Conservation (phyloP, 2,329 filamentous ascomycete genomes). For the Microsporum canis region DNA sequence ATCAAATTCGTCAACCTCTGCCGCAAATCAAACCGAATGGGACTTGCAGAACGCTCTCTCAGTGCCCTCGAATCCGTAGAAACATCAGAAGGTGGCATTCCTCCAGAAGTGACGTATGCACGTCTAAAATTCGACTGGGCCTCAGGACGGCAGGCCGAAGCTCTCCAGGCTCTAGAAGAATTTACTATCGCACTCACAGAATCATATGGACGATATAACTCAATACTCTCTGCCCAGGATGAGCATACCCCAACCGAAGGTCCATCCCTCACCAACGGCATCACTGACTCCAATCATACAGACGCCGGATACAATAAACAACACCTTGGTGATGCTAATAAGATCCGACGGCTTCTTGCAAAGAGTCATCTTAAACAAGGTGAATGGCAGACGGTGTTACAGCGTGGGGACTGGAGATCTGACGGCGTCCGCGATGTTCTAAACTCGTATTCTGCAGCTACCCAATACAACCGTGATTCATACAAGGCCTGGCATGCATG, state of each 20-base stretch:
- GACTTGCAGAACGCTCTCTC: slow-evolving; percentile 87
- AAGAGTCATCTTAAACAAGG: slow-evolving; percentile 95
- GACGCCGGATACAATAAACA: slow-evolving; percentile 30
- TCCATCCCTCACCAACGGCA: slow-evolving; percentile 36
- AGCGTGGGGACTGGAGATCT: slow-evolving; percentile 80
- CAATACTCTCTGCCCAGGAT: slow-evolving; percentile 26
- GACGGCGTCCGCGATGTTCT: slow-evolving; percentile 80
- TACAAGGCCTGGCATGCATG: slow-evolving; percentile 99
- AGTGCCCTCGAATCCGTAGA: slow-evolving; percentile 73
- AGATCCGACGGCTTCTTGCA: slow-evolving; percentile 62
- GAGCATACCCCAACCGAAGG: slow-evolving; percentile 36
- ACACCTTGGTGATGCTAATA: slow-evolving; percentile 40
- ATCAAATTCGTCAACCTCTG: slow-evolving; percentile 99
- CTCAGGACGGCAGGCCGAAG: slow-evolving; percentile 55
- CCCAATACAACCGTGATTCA: slow-evolving; percentile 85
- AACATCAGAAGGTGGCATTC: slow-evolving; percentile 30
- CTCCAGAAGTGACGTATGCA: slow-evolving; percentile 85
- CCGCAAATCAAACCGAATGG: slow-evolving; percentile 88
- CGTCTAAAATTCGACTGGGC: slow-evolving; percentile 97
- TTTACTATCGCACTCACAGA: slow-evolving; percentile 51
- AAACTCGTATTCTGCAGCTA: slow-evolving; percentile 81
- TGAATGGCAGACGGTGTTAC: slow-evolving; percentile 82
- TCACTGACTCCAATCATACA: slow-evolving; percentile 29
- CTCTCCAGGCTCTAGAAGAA: slow-evolving; percentile 49
- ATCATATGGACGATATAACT: slow-evolving; percentile 42